phyloP scores from a whole-genome alignment of 768 basidiomycete genomes.

The Nidularia sp. region DNA sequence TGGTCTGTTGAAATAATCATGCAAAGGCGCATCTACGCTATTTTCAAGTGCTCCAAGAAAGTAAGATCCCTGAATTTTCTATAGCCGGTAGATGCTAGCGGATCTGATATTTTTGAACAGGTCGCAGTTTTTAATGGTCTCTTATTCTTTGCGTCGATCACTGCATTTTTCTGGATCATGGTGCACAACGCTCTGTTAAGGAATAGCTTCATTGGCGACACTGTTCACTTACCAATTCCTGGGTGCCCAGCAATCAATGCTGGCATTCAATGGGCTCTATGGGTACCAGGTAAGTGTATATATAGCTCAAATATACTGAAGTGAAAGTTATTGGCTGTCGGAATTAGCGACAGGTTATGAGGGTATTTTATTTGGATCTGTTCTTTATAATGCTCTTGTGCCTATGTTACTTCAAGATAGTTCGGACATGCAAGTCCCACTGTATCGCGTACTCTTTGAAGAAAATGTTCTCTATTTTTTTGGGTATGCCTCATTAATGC shows the following conservation, averaged over 20 bases:
- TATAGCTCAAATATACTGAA: background rate
- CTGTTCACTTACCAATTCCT: constrained; percentile 30
- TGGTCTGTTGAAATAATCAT: constrained; percentile 49
- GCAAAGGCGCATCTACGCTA: constrained; percentile 41
- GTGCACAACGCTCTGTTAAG: constrained; percentile 29
- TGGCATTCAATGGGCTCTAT: constrained; percentile 39
- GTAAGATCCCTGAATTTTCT: constrained; percentile 7
- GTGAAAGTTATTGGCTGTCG: background rate
- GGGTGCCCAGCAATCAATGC: constrained; percentile 38
- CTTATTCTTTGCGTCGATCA: constrained; percentile 38
- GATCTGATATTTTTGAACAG: constrained; percentile 9
- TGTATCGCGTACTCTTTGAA: constrained; percentile 31
- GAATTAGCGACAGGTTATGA: constrained; percentile 34
- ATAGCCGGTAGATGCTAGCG: background rate
- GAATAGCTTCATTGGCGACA: constrained; percentile 28
- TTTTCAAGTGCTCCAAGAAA: constrained; percentile 34
- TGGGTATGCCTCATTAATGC: constrained; percentile 18
- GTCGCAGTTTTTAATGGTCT: constrained; percentile 32
- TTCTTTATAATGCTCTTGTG: constrained; percentile 26
- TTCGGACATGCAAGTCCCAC: constrained; percentile 16
- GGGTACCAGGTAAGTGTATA: constrained; percentile 33
- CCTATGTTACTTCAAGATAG: constrained; percentile 19
- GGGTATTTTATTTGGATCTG: constrained; percentile 35
- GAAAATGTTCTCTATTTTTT: constrained; percentile 44
- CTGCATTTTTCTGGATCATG: constrained; percentile 35